A percentile compares a stretch with the other conserved stretches of the same genome.
These are phyloP conservation scores for Cucurbita pepo DNA, from an alignment of 306 rosid species.

Conservation along the genomic window DNA sequence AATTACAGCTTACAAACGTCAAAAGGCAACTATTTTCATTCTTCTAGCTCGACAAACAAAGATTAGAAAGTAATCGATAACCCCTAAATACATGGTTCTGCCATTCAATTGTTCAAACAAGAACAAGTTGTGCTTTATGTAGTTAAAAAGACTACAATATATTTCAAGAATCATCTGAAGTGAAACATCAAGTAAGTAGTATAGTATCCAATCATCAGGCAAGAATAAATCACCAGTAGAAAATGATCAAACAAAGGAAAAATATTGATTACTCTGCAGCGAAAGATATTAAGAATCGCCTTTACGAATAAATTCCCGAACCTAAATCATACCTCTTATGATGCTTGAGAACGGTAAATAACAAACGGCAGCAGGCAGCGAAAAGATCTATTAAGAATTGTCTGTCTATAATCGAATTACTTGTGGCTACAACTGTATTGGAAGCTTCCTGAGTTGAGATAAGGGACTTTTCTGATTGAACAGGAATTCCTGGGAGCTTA, in stretches of 20 bases:
- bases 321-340: conserved; percentile 45
- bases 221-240: background rate
- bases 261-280: background rate
- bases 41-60: background rate
- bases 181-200: background rate
- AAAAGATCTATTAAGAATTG: conserved; percentile 49
- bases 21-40: background rate
- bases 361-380: conserved; percentile 62
- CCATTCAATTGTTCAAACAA: background rate
- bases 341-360: conserved; percentile 54
- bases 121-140: background rate
- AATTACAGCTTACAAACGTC: background rate
- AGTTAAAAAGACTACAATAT: background rate
- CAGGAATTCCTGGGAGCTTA: conserved; percentile 27
- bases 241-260: background rate
- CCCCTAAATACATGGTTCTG: background rate
- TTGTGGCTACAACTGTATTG: conserved; percentile 20
- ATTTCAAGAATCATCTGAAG: background rate
- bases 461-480: conserved; percentile 17
- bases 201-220: background rate
- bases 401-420: conserved; percentile 25
- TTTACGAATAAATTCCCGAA: background rate
- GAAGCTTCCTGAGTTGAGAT: conserved; percentile 20
- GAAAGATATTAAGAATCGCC: background rate
- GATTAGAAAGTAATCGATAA: background rate